A percentile compares a stretch with the other conserved stretches of the same genome.
phyloP scores from a whole-genome alignment of 2,329 filamentous ascomycete species.

The Geosmithia putterillii region DNA sequence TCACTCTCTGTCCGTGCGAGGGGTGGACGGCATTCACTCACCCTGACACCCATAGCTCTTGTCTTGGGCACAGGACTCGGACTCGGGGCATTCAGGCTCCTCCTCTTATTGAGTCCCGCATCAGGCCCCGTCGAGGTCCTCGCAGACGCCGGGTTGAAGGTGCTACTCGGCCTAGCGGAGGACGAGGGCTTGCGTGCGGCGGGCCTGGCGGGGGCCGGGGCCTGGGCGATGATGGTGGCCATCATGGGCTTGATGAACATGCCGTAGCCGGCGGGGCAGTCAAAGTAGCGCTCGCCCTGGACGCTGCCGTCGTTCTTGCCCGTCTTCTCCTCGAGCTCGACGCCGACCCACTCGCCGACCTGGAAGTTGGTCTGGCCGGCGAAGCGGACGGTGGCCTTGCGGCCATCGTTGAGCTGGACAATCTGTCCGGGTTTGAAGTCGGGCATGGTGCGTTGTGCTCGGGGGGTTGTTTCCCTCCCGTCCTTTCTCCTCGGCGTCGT shows the following conservation, averaged over 20 bases:
- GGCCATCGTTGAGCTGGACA: constrained; percentile 68
- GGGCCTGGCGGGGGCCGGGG: constrained; percentile 22
- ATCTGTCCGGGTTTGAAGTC: constrained; percentile 56
- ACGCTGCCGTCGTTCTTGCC: constrained; percentile 95
- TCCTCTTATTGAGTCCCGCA: constrained; percentile 43
- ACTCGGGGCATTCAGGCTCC: constrained; percentile 60
- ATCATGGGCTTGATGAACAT: constrained; percentile 78
- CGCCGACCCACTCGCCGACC: constrained; percentile 74
- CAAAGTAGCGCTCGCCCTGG: constrained; percentile 77
- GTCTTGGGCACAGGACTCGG: constrained; percentile 56
- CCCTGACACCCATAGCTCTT: constrained; percentile 45
- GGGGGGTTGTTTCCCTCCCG: not conserved
- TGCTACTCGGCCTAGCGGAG: constrained; percentile 26
- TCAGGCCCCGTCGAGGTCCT: constrained; percentile 33
- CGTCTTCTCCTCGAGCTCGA: constrained; percentile 69
- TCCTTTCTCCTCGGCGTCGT: not conserved
- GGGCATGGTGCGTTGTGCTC: constrained; percentile 28
- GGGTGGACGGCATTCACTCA: constrained; percentile 19
- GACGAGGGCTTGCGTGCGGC: constrained; percentile 25
- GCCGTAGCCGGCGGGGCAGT: constrained; percentile 61
- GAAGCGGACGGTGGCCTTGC: constrained; percentile 67
- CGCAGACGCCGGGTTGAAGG: constrained; percentile 27
- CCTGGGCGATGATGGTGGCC: constrained; percentile 45
- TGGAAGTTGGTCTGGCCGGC: constrained; percentile 71
- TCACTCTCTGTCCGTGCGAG: not conserved